These are phyloP conservation scores for Jamesozyma hellenica DNA, from an alignment of 805 yeast species.

Conservation along the genomic window DNA sequence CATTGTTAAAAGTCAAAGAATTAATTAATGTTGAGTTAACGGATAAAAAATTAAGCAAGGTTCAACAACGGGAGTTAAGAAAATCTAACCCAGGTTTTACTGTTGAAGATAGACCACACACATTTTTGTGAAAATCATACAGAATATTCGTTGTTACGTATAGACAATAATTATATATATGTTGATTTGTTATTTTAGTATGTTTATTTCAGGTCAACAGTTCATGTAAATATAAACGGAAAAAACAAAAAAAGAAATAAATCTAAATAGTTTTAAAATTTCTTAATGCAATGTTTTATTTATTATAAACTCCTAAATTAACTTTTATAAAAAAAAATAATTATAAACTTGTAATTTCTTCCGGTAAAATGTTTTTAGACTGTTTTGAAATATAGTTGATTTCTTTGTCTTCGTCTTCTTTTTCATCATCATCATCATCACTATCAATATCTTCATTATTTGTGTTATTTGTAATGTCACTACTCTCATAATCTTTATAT, in stretches of 20 bases:
- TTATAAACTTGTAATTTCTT: constrained; percentile 7
- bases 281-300: background rate
- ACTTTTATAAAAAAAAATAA: too few relatives aligned
- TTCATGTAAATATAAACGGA: too few relatives aligned
- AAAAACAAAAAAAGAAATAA: background rate
- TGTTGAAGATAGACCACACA: constrained; percentile 30
- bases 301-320: too few relatives aligned
- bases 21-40: constrained; percentile 72
- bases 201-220: too few relatives aligned
- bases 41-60: constrained; percentile 40
- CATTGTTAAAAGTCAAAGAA: constrained; percentile 74
- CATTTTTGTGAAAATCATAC: too few relatives aligned
- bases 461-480: constrained; percentile 2
- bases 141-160: too few relatives aligned
- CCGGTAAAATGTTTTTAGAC: constrained; percentile 11
- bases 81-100: constrained; percentile 57
- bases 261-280: background rate
- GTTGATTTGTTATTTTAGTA: too few relatives aligned
- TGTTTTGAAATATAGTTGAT: background rate
- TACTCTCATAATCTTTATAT: background rate
- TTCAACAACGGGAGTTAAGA: constrained; percentile 45
- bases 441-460: constrained; percentile 1
- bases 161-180: too few relatives aligned
- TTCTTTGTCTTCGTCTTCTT: background rate
- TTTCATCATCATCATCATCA: background rate